Base-by-base conservation (phyloP, 2,329 filamentous ascomycete species). In the Fusarium clavum region DNA sequence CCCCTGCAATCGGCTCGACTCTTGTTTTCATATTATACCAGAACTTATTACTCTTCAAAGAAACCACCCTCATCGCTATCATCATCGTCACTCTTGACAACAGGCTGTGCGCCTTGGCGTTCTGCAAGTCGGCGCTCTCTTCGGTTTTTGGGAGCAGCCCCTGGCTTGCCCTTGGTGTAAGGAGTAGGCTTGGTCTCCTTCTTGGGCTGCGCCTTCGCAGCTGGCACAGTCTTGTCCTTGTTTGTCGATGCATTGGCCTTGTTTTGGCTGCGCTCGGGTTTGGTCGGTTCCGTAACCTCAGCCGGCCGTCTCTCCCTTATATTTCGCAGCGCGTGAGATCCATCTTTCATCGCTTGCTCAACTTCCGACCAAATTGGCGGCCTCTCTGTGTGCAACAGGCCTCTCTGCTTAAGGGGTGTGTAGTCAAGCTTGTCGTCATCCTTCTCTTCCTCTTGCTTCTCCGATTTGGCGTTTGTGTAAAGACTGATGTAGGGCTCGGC, bases 401-500 rank as follows among this genome's bases (percentile, higher is more conserved):
- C 81, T 79, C 71, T 80, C 45, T 82, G 83, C 72, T 78, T 82
- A 44, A 81, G 82, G 44, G 72, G 77, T 41, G 64, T 70, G 57
- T 75, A 73, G 56, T 66, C 63, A 27, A 66, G 63, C 32, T 61
- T 66, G 27, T 70, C 69, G 6, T 70, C 83, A 34, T 74, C 71
- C 10, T 69, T 70, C 8, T 81, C 82, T 57, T 83, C 78, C 7
- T 61, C 77, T 74, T 40, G 77, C 74, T 44, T 81, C 53, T 82
- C 79, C 4, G 76, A 75, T 20, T 78, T 76, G 47, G 34, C 47
- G 20, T 71, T 65, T 70, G 86, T 82, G 71, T 90, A 91, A 18
- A 91, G 77, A 72, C 88, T 89, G 69, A 92, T 84, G 79, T 96
- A 96, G 24, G 86, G 83, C 78, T 92, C 89, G 73, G 90, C 83